phyloP scores from a whole-genome alignment of 805 yeast species.

The Ogataea glucozyma region DNA sequence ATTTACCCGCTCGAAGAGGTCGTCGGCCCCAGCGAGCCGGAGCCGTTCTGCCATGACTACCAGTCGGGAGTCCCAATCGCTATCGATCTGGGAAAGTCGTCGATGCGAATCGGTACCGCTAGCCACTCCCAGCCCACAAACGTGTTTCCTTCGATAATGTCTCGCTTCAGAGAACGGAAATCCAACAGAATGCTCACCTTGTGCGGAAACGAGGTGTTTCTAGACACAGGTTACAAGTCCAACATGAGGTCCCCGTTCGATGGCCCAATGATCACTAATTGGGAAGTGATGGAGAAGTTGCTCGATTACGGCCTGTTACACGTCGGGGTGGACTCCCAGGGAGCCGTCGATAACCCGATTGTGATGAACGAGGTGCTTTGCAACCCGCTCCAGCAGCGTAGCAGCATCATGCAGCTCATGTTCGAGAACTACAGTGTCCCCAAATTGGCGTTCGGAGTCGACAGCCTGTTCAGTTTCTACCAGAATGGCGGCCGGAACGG shows the following conservation, averaged over 20 bases:
- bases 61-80: conserved; percentile 71
- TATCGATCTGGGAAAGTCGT: conserved; percentile 77
- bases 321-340: conserved; percentile 59
- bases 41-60: conserved; percentile 52
- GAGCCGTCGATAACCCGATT: conserved; percentile 72
- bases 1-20: conserved; percentile 46
- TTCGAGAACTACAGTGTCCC: conserved; percentile 84
- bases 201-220: conserved; percentile 78
- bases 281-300: conserved; percentile 86
- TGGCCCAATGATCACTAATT: conserved; percentile 82
- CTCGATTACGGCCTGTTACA: conserved; percentile 84
- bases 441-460: conserved; percentile 77
- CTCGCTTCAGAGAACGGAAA: conserved; percentile 80
- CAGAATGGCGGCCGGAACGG: conserved; percentile 63
- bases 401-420: conserved; percentile 73
- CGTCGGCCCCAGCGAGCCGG: conserved; percentile 38
- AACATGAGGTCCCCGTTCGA: conserved; percentile 82
- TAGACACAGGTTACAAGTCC: conserved; percentile 69
- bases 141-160: conserved; percentile 64
- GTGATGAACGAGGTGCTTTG: conserved; percentile 79
- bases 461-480: conserved; percentile 74
- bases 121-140: conserved; percentile 50
- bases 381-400: conserved; percentile 67
- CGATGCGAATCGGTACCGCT: conserved; percentile 60
- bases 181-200: conserved; percentile 60